Percentiles rank a stretch among this genome's conserved stretches.
Evolutionary conservation across 2,329 filamentous ascomycete species (phyloP).

Genomic region (Lasiodiplodia sp.): DNA sequence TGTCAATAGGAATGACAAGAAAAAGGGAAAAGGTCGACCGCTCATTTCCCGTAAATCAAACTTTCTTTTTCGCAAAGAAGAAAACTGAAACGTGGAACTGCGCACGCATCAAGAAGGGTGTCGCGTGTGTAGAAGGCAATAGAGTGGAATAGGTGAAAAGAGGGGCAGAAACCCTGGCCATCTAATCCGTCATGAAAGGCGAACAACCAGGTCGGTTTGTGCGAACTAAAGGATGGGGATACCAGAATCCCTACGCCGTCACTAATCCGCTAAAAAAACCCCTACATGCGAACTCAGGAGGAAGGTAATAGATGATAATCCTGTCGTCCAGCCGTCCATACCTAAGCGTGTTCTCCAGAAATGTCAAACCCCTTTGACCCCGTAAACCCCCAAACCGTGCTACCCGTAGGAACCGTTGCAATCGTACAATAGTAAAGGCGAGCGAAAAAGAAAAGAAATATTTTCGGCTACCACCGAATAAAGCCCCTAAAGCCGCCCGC

Average conservation of each 20-base stretch:
- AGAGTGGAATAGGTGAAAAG: neutral
- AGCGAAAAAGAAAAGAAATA: neutral
- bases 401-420: constrained; percentile 22
- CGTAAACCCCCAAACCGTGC: constrained; percentile 14
- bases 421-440: constrained; percentile 21
- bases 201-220: neutral
- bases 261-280: constrained; percentile 13
- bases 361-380: constrained; percentile 16
- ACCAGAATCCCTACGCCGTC: constrained; percentile 2
- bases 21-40: neutral
- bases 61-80: neutral
- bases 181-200: neutral
- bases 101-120: neutral
- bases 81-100: neutral
- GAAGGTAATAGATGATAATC: constrained; percentile 17
- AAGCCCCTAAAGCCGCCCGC: constrained; percentile 21
- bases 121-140: neutral
- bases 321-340: constrained; percentile 19
- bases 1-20: neutral
- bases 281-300: constrained; percentile 1
- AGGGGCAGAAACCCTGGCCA: neutral
- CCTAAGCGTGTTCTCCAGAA: constrained; percentile 7
- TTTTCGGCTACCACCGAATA: constrained; percentile 11
- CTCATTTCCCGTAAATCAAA: neutral
- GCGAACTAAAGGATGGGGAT: constrained; percentile 3